Evolutionary conservation across 192 early-diverging fungal genomes (phyloP).

Genomic region (Coemansia sp.): DNA sequence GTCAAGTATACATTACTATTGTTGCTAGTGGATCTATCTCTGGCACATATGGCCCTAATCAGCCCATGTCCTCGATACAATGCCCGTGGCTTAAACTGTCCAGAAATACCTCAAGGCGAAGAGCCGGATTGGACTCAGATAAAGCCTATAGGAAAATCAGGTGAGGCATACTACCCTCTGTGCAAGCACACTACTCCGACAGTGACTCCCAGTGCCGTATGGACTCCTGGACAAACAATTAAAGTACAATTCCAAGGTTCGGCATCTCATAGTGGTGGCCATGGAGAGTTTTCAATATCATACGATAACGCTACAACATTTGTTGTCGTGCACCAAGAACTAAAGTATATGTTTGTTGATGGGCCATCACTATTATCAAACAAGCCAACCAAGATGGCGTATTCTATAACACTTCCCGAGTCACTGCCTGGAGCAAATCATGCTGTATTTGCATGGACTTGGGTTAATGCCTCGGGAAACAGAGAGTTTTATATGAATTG

Average conservation of each 20-base stretch:
- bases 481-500: conserved; percentile 68
- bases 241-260: conserved; percentile 31
- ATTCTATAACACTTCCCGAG: conserved; percentile 31
- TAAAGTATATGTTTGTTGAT: conserved; percentile 30
- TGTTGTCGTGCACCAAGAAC: conserved; percentile 55
- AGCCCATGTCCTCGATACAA: conserved; percentile 44
- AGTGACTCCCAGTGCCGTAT: conserved; percentile 21
- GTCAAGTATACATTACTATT: not conserved
- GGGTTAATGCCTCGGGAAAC: conserved; percentile 64
- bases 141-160: conserved; percentile 34
- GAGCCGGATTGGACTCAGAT: conserved; percentile 28
- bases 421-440: conserved; percentile 27
- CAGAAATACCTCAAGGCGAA: conserved; percentile 44
- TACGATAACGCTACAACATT: conserved; percentile 48
- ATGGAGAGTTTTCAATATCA: conserved; percentile 55
- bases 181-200: conserved; percentile 53
- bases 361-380: conserved; percentile 13
- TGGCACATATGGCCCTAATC: conserved; percentile 39
- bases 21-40: not conserved
- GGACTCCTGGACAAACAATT: conserved; percentile 47
- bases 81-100: conserved; percentile 28
- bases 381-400: conserved; percentile 8
- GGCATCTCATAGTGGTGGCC: conserved; percentile 49
- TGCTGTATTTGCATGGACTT: conserved; percentile 59
- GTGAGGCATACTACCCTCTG: conserved; percentile 15